Conservation (phyloP, 495 filamentous ascomycete genomes). For the Podospora appendiculata region DNA sequence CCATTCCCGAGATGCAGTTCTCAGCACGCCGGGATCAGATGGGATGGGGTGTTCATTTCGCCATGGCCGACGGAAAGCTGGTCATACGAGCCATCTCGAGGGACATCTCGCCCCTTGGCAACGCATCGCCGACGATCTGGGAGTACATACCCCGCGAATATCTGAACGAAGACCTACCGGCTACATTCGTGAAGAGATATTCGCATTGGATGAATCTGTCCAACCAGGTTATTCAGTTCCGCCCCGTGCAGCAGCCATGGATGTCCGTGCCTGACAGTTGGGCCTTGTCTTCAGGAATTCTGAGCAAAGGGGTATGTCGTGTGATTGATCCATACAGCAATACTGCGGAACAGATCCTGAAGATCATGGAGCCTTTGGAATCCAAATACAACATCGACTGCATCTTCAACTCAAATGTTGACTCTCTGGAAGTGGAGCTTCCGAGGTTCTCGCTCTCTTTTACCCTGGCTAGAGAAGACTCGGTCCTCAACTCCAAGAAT, state of each 20-base stretch:
- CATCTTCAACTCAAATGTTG: background rate
- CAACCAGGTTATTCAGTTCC: background rate
- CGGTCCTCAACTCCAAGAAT: conserved; percentile 10
- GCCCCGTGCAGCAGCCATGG: background rate
- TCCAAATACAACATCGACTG: background rate
- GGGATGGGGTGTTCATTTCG: conserved; percentile 17
- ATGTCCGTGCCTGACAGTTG: background rate
- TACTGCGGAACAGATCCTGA: background rate
- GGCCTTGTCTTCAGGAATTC: background rate
- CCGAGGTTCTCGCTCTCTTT: conserved; percentile 9
- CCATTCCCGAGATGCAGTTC: conserved; percentile 38
- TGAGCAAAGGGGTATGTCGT: background rate
- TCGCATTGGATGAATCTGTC: conserved; percentile 2
- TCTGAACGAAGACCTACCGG: background rate
- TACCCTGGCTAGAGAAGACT: background rate
- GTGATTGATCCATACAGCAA: background rate
- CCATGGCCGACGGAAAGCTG: conserved; percentile 1
- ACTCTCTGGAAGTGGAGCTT: background rate
- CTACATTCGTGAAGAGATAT: background rate
- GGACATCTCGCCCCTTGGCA: too few species aligned
- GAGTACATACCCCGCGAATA: conserved; percentile 1
- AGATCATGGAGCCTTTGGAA: conserved; percentile 4
- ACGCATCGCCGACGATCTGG: conserved; percentile 17
- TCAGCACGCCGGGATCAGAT: conserved; percentile 15
- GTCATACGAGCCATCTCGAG: conserved; percentile 11